Evolutionary conservation across 2,329 filamentous ascomycete species (phyloP), one percentile per base, ranked within the genome.

Genomic region (Cordyceps pruinosa): DNA sequence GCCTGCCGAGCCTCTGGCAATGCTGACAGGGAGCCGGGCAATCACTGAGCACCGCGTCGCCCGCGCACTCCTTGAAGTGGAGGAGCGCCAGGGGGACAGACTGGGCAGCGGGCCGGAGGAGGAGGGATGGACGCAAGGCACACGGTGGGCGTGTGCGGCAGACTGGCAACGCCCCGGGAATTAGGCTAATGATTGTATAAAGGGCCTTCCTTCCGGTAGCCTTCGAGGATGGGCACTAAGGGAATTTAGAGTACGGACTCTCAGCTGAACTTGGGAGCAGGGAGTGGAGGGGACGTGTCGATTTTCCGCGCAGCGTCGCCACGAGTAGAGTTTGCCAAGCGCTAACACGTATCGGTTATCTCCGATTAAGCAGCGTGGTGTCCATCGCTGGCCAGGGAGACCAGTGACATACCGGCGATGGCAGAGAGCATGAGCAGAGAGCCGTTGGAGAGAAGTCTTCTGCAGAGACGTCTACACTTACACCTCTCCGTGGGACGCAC

Each of bases 281-380:
- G 15, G 35, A 41, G 48, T 32, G 37, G 49, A 52, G 39, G 50
- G 15, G 25, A 41, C 30, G 30, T 46, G 41, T 46, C 51, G 41
- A 54, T 45, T 26, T 39, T 23, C 30, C 17, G 42, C 23, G 41
- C 23, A 35, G 50, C 39, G 25, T 51, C n/a, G 37, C 35, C 28
- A 21, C 42, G n/a, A 55, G 52, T 47, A 55, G 52, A 55, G 52
- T 55, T 55, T 55, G 52, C 52, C 42, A 47, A 39, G 52, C 41
- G 42, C 41, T 23, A 47, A 47, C 34, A 32, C 30, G 21, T 30
- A 32, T 55, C 52, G 42, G 52, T 47, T 55, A 55, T 55, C 52
- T 55, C 52, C 52, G 52, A 55, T 39, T 53, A 21, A 46, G 30
- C 30, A 55, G 12, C 17, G 32, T 17, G 25, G 42, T 47, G 32